phyloP scores from a whole-genome alignment of 2,329 filamentous ascomycete genomes.

The Xylaria sp. region DNA sequence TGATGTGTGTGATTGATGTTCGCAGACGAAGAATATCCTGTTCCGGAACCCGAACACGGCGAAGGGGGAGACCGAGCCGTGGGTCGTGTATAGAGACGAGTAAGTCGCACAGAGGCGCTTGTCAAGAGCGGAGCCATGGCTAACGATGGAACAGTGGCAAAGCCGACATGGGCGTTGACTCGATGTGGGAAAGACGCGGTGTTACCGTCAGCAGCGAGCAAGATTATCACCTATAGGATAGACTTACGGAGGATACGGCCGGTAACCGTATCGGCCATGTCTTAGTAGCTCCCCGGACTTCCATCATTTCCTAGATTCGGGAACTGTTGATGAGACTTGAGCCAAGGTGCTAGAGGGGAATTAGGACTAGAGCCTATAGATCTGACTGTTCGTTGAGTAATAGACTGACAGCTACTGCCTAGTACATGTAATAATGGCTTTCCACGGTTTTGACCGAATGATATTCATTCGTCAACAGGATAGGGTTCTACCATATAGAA shows the following conservation, averaged over 20 bases:
- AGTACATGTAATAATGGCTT: too few species aligned
- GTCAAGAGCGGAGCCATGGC: neutral
- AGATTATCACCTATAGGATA: slow-evolving; percentile 35
- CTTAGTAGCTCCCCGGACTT: too few species aligned
- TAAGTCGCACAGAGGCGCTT: slow-evolving; percentile 22
- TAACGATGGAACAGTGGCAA: slow-evolving; percentile 27
- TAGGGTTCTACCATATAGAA: too few species aligned
- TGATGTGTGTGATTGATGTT: too few species aligned
- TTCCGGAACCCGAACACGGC: slow-evolving; percentile 37
- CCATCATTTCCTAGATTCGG: too few species aligned
- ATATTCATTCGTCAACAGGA: too few species aligned
- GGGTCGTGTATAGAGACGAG: slow-evolving; percentile 36
- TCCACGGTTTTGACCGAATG: too few species aligned
- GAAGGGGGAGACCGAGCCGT: slow-evolving; percentile 33
- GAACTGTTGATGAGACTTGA: too few species aligned
- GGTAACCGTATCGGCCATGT: neutral
- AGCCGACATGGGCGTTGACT: slow-evolving; percentile 38
- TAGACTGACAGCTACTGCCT: too few species aligned
- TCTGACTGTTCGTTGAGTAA: too few species aligned
- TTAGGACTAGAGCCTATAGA: too few species aligned
- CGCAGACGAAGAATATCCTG: slow-evolving; percentile 36
- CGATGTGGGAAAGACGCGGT: slow-evolving; percentile 35
- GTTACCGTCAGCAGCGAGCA: slow-evolving; percentile 29
- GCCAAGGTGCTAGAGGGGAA: too few species aligned
- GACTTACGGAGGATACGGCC: neutral